These are phyloP conservation scores for Hemisphaericaspora xylanilytica DNA, from an alignment of 1,139 yeast species.

Conservation along the genomic window DNA sequence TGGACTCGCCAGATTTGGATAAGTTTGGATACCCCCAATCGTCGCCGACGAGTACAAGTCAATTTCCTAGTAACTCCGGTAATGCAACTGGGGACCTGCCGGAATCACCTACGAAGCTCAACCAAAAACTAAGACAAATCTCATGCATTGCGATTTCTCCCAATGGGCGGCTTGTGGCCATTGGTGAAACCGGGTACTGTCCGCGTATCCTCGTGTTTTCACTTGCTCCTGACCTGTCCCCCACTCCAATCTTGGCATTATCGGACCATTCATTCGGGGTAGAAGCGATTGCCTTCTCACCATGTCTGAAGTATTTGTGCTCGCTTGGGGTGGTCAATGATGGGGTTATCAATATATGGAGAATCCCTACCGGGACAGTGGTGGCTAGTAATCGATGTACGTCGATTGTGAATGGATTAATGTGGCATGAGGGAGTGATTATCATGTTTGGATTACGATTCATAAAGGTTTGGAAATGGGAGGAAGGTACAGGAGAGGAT, in stretches of 20 bases:
- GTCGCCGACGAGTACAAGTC: too few species aligned
- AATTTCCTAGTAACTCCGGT: too few species aligned
- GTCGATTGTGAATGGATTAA: conserved; percentile 49
- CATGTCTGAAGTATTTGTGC: conserved; percentile 52
- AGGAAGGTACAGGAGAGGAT: conserved; percentile 14
- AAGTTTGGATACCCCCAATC: background rate
- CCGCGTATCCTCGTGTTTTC: conserved; percentile 64
- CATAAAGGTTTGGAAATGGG: conserved; percentile 57
- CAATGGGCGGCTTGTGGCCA: conserved; percentile 50
- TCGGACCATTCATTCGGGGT: conserved; percentile 67
- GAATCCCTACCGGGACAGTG: conserved; percentile 13
- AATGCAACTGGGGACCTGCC: too few species aligned
- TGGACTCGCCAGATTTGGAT: too few species aligned
- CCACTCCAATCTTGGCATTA: conserved; percentile 49
- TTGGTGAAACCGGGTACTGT: conserved; percentile 66
- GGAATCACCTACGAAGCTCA: conserved; percentile 36
- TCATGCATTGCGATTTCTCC: conserved; percentile 58
- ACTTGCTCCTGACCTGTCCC: conserved; percentile 47
- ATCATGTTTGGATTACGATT: conserved; percentile 58
- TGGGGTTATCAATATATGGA: conserved; percentile 65
- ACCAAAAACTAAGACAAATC: conserved; percentile 29
- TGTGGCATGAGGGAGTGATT: conserved; percentile 54
- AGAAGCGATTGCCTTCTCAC: conserved; percentile 52
- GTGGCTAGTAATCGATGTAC: conserved; percentile 60
- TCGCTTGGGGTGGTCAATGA: conserved; percentile 65